Evolutionary conservation across 1,284 basidiomycete genomes (phyloP).

Genomic region (Ustilago loliicola): DNA sequence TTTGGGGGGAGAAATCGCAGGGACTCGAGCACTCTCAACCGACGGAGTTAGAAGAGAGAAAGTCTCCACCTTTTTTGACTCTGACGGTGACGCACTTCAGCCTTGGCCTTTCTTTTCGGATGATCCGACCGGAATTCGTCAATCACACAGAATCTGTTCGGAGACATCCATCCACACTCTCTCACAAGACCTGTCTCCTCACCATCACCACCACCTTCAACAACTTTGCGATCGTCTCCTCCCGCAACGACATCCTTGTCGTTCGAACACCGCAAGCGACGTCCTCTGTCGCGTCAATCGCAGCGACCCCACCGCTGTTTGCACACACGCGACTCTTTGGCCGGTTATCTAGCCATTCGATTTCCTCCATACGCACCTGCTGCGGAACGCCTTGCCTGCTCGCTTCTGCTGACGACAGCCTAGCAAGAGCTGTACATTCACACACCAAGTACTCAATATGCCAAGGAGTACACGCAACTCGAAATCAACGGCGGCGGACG

Average conservation of each 20-base stretch:
- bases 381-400: not conserved
- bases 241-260: not conserved
- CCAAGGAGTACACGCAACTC: slow-evolving; percentile 46
- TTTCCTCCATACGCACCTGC: not conserved
- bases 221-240: not conserved
- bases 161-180: not conserved
- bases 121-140: slow-evolving; percentile 5
- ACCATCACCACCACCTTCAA: slow-evolving; percentile 5
- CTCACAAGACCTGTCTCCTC: not conserved
- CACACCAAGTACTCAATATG: slow-evolving; percentile 14
- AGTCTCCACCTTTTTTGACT: not conserved
- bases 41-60: slow-evolving; percentile 5
- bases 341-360: not conserved
- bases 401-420: not conserved
- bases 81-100: not conserved
- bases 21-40: not conserved
- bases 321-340: not conserved
- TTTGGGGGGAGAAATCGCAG: not conserved
- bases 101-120: slow-evolving; percentile 4
- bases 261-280: slow-evolving; percentile 1
- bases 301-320: not conserved
- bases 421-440: not conserved
- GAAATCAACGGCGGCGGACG: slow-evolving; percentile 36
- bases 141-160: not conserved
- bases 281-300: not conserved